Evolutionary conservation across 495 filamentous ascomycete genomes (phyloP).

Genomic region (Terfezia claveryi): DNA sequence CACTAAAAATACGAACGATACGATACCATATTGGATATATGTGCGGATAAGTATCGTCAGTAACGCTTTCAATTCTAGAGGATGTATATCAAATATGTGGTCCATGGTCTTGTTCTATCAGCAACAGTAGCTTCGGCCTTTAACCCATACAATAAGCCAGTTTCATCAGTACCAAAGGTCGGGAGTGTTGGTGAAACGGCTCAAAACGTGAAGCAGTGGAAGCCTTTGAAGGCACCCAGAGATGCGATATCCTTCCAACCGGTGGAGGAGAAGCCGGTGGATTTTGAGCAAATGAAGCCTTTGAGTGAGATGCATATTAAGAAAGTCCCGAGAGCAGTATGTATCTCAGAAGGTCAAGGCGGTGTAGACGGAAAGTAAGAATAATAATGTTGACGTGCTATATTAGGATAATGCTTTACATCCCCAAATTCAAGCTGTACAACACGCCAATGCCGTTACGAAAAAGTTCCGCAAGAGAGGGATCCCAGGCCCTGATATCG

Average conservation of each 20-base stretch:
- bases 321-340: background rate
- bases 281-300: background rate
- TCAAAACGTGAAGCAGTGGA: background rate
- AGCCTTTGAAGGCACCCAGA: background rate
- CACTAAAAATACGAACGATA: too few relatives aligned
- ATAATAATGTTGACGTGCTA: too few relatives aligned
- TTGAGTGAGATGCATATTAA: background rate
- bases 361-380: too few relatives aligned
- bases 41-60: too few relatives aligned
- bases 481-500: constrained; percentile 7
- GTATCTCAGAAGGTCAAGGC: background rate
- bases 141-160: background rate
- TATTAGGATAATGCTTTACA: background rate
- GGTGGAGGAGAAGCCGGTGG: background rate
- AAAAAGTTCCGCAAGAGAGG: constrained; percentile 10
- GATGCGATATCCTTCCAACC: background rate
- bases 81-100: background rate
- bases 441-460: constrained; percentile 10
- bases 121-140: background rate
- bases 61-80: too few relatives aligned
- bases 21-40: too few relatives aligned
- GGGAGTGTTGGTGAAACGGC: background rate
- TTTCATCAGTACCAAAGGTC: background rate
- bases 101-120: background rate
- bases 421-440: constrained; percentile 10